Evolutionary conservation across 2,329 filamentous ascomycete genomes (phyloP), one percentile per base, ranked within the genome.

Genomic region (Diaporthe velutina): DNA sequence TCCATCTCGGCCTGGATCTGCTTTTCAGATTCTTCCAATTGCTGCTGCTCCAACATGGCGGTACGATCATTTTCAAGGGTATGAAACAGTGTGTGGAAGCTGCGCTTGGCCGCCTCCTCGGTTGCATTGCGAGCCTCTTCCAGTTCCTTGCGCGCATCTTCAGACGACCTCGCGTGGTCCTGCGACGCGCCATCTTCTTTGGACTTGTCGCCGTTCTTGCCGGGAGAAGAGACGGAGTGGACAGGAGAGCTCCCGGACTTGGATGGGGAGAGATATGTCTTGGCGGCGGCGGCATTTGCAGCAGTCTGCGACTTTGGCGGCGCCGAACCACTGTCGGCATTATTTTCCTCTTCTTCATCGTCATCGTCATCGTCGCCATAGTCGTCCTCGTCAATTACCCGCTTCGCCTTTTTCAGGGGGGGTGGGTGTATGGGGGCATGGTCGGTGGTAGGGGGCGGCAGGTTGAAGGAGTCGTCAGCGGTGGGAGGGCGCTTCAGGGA

Each of bases 31-130:
- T 98, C 97, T 81, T 99, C 97, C 35, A 99, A 89, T 83, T 96
- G 95, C 83, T 98, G 95, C 84, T 99, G 97, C 83, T 99, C 97
- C 74, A 98, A 85, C 97, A 99, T 98, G 66, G 97, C 97, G 79
- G 96, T 95, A 73, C 95, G 91, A 82, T 99, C 97, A 82, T 96
- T 97, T 84, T 99, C 97, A 42, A 98, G 88, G 1, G 97, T 98
- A 83, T 98, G 96, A 84, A 98, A 98, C 78, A 98, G 90, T 13
- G 95, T 97, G 81, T 98, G 93, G 83, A 98, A 98, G 84, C 94
- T 97, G 80, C 92, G 91, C 85, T 95, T 95, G 57, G 95, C 97
- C 68, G 94, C 93, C 81, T 98, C 95, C 81, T 98, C 96, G 64
- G 94, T 96, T 40, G 94, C 95, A 82, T 93, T 96, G 82, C 97